A percentile compares a stretch with the other conserved stretches of the same genome.
phyloP scores from a whole-genome alignment of 345 rosid species.

The Salix purpurea region DNA sequence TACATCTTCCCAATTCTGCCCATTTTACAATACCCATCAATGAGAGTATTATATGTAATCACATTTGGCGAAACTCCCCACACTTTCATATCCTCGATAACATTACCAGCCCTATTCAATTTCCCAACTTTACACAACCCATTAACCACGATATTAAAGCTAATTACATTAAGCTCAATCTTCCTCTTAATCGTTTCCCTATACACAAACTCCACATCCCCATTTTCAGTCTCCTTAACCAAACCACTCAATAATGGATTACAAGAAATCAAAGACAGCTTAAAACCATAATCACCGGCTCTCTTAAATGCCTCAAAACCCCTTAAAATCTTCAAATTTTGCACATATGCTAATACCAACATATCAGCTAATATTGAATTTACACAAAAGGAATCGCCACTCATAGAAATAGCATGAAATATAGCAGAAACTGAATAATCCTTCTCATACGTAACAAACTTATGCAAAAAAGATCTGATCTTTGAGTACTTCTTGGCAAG shows the following conservation, averaged over 20 bases:
- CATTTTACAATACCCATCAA: constrained; percentile 66
- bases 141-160: constrained; percentile 55
- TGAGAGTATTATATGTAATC: constrained; percentile 61
- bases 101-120: constrained; percentile 60
- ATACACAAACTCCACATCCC: constrained; percentile 53
- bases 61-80: constrained; percentile 49
- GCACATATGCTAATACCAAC: constrained; percentile 57
- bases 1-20: constrained; percentile 66
- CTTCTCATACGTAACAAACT: constrained; percentile 39
- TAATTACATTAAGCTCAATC: constrained; percentile 36
- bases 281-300: constrained; percentile 65
- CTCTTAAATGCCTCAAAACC: constrained; percentile 75
- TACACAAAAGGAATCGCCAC: constrained; percentile 43
- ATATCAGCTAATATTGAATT: constrained; percentile 59
- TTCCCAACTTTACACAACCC: constrained; percentile 71
- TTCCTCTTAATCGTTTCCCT: constrained; percentile 68
- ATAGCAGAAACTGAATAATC: constrained; percentile 43
- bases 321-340: constrained; percentile 36
- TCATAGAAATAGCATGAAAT: constrained; percentile 56
- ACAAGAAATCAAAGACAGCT: constrained; percentile 59
- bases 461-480: constrained; percentile 60
- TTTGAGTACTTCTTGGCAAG: constrained; percentile 47
- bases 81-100: constrained; percentile 64
- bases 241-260: constrained; percentile 69
- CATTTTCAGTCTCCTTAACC: constrained; percentile 42